Base-by-base conservation (phyloP, 495 filamentous ascomycete species). In the Xylaria castorea region DNA sequence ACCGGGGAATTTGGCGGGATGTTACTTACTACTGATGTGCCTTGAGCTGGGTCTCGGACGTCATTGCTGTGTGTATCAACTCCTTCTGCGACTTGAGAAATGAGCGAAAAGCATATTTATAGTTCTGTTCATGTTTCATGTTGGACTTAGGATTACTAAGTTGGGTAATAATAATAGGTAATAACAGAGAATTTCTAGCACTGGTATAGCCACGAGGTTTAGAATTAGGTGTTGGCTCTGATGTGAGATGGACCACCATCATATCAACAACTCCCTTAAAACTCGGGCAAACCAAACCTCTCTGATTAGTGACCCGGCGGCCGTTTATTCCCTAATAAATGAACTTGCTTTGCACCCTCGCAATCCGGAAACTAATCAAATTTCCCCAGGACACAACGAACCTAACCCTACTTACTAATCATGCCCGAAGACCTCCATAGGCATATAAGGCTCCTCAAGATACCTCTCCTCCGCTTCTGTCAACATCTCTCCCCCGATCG, bases 1-100 rank as follows among this genome's bases (percentile, higher is more conserved):
- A 65, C 58, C 12, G 79, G 79, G 4, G 40, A 75, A 74, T 50
- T 80, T 25, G 77, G 48, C 7, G 75, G 72, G 1, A 76, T 80
- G 75, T 51, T 65, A 5, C 73, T 80, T 53, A 80, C 72, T 9
- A 78, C 77, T 9, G 67, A 64, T 53, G 74, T 75, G 44, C 14
- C 5, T 57, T 30, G 27, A 57, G 53, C 25, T 32, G 27, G 27
- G 53, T 32, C 6, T 57, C 53, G 5, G 4, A 18, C 30, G 5
- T 32, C 3, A 8, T 57, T 40, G 38, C 9, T 42, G 27, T 30
- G 7, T 46, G 14, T 32, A 57, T 57, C 11, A 2, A 25, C 14
- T 2, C 8, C 9, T 42, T n/a, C 9, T 8, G 36, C 5, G n/a
- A 20, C 38, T 0, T 8, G 22, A 1, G 38, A 0, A 27, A 38